Evolutionary conservation across 257 asterid genomes (phyloP).

Genomic region (Penstemon barbatus): DNA sequence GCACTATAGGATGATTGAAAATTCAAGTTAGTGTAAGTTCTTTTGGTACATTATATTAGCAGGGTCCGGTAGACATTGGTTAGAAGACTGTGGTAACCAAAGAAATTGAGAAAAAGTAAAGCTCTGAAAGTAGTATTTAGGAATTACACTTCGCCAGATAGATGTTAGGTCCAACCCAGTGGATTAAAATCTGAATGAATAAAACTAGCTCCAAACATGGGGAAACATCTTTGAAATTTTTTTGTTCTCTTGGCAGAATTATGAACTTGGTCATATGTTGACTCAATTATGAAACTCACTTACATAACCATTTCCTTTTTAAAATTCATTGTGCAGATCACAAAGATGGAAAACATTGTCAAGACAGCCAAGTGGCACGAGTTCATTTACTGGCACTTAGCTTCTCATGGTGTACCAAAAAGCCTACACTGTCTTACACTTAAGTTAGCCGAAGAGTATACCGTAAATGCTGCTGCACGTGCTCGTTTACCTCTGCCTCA

Average conservation of each 20-base stretch:
- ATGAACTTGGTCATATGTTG: not conserved
- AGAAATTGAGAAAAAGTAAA: not conserved
- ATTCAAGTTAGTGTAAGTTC: no score
- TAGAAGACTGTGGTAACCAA: constrained; percentile 1
- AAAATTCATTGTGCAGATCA: constrained; percentile 40
- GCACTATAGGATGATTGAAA: not conserved
- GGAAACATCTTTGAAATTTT: not conserved
- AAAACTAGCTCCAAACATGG: not conserved
- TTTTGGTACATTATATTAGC: no score
- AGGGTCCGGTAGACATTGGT: not conserved
- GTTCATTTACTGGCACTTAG: constrained; percentile 74
- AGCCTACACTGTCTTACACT: constrained; percentile 79
- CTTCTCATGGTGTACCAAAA: constrained; percentile 74
- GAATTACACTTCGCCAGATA: not conserved
- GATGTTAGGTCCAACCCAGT: not conserved
- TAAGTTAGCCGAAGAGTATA: constrained; percentile 75
- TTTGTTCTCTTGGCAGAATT: constrained; percentile 3
- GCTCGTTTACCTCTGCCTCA: constrained; percentile 72
- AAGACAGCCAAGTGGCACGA: constrained; percentile 62
- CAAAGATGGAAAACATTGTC: constrained; percentile 62
- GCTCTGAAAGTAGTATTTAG: not conserved
- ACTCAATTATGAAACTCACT: not conserved
- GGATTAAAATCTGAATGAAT: not conserved
- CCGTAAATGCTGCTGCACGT: constrained; percentile 73
- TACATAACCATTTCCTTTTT: not conserved